Evolutionary conservation across 2,329 filamentous ascomycete species (phyloP).

Genomic region (Metarhizium anisopliae): DNA sequence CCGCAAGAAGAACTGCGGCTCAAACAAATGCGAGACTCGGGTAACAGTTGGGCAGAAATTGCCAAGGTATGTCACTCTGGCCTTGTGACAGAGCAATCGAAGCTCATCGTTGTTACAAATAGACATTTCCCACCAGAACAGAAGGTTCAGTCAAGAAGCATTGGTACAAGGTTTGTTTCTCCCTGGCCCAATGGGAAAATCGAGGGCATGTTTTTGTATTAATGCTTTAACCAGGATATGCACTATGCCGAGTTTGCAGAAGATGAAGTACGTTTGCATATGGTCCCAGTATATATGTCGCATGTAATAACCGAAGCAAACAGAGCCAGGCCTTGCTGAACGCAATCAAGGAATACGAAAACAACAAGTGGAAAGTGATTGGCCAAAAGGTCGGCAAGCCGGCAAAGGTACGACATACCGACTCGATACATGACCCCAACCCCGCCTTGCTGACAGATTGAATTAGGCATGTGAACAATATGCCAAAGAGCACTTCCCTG

Average conservation of each 20-base stretch:
- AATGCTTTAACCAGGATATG: slow-evolving; percentile 62
- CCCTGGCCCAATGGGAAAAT: not conserved
- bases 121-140: slow-evolving; percentile 88
- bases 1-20: slow-evolving; percentile 85
- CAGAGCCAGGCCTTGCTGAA: slow-evolving; percentile 74
- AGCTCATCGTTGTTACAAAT: not conserved
- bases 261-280: slow-evolving; percentile 63
- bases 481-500: slow-evolving; percentile 87
- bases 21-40: slow-evolving; percentile 88
- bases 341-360: slow-evolving; percentile 97
- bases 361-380: slow-evolving; percentile 97
- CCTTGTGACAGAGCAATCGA: not conserved
- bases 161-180: slow-evolving; percentile 81
- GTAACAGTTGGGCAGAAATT: slow-evolving; percentile 95
- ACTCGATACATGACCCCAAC: not conserved
- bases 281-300: slow-evolving; percentile 1
- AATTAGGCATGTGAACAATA: slow-evolving; percentile 60
- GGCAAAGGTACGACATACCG: slow-evolving; percentile 54
- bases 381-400: slow-evolving; percentile 96
- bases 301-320: slow-evolving; percentile 12
- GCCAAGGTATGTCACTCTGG: slow-evolving; percentile 69
- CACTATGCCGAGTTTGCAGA: slow-evolving; percentile 98
- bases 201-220: slow-evolving; percentile 1
- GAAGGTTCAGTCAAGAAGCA: slow-evolving; percentile 99
- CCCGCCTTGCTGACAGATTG: slow-evolving; percentile 5